phyloP scores from a whole-genome alignment of 2,329 filamentous ascomycete species.

The Alternaria solani region DNA sequence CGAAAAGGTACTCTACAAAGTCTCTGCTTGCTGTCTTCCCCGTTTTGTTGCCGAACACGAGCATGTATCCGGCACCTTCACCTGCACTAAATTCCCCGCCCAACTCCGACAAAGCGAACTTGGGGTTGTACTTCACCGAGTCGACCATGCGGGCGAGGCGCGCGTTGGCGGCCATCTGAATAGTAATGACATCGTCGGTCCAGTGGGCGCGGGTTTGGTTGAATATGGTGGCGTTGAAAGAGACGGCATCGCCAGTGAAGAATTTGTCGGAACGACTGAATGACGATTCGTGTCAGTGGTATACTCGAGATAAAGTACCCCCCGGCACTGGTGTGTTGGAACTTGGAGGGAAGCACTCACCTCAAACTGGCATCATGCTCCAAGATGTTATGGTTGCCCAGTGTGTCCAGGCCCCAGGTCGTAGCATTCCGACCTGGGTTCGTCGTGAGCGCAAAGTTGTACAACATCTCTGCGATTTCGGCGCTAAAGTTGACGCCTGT shows the following conservation, averaged over 20 bases:
- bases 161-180: slow-evolving; percentile 14
- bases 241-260: neutral
- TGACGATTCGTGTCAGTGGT: neutral
- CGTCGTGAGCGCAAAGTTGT: slow-evolving; percentile 11
- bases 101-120: neutral
- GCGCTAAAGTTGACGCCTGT: slow-evolving; percentile 14
- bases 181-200: neutral
- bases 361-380: slow-evolving; percentile 57
- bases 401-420: slow-evolving; percentile 40
- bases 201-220: slow-evolving; percentile 51
- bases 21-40: slow-evolving; percentile 1
- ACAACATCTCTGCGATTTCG: slow-evolving; percentile 3
- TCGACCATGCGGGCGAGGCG: slow-evolving; percentile 12
- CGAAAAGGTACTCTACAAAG: neutral
- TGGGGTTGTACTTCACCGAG: slow-evolving; percentile 4
- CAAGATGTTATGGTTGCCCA: slow-evolving; percentile 56
- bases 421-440: slow-evolving; percentile 15
- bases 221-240: slow-evolving; percentile 60
- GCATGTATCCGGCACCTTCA: slow-evolving; percentile 6
- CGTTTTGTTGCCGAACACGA: slow-evolving; percentile 8
- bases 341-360: neutral
- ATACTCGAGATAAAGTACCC: no score
- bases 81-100: neutral
- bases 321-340: no score
- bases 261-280: slow-evolving; percentile 2